These are phyloP conservation scores for Monilinia vaccinii-corymbosi DNA, from an alignment of 2,329 filamentous ascomycete genomes.

Conservation along the genomic window DNA sequence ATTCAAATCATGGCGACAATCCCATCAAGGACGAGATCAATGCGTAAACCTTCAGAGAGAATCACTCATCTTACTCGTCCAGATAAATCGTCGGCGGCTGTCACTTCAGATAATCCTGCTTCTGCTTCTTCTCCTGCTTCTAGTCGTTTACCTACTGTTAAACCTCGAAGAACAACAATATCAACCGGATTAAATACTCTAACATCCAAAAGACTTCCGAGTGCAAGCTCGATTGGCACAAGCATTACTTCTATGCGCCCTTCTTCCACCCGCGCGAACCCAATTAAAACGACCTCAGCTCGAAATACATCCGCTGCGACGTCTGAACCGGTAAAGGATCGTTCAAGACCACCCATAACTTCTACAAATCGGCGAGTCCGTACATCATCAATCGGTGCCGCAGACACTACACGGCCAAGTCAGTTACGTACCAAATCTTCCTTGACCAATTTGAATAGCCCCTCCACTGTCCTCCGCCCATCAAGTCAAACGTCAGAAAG, in stretches of 20 bases:
- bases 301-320: constrained; percentile 10
- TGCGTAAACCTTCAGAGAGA: constrained; percentile 21
- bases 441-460: constrained; percentile 16
- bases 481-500: constrained; percentile 10
- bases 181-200: constrained; percentile 4
- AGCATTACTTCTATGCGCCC: constrained; percentile 23
- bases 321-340: constrained; percentile 10
- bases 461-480: constrained; percentile 18
- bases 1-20: constrained; percentile 17
- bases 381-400: constrained; percentile 15
- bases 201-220: constrained; percentile 17
- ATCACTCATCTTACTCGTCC: constrained; percentile 9
- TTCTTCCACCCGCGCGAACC: constrained; percentile 18
- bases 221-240: constrained; percentile 15
- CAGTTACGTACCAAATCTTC: constrained; percentile 26
- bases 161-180: constrained; percentile 20
- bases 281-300: constrained; percentile 20
- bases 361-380: constrained; percentile 22
- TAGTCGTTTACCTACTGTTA: constrained; percentile 27
- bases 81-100: neutral
- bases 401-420: constrained; percentile 9
- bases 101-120: neutral
- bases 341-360: constrained; percentile 13
- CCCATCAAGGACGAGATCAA: constrained; percentile 23
- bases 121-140: constrained; percentile 10